Base-by-base conservation (phyloP, 192 early-diverging fungal species). In the Linnemannia schmuckeri region DNA sequence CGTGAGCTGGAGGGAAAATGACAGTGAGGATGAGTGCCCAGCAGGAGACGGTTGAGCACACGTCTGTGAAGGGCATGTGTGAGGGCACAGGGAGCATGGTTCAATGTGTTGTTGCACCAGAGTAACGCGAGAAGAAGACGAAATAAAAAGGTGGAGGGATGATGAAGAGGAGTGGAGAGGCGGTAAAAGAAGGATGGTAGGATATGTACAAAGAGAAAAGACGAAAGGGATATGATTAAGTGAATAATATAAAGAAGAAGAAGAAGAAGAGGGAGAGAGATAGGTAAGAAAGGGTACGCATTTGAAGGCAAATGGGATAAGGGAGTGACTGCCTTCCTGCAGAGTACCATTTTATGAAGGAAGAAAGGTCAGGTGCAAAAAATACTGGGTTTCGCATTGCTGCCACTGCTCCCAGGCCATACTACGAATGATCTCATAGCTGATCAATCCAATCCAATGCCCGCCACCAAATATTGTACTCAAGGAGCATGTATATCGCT, bases 1-100 rank as follows among this genome's bases (percentile, higher is more conserved):
- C 70, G 46, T 76, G 77, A 38, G 70, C 40, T 24, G 84, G 73
- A 2, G 84, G 84, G 47, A 86, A 63, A 72, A 86, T 80, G 72
- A 86, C 79, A 8, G 84, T 81, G 63, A 86, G 77, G 63, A 86
- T 41, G 55, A 86, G 74, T 30, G 84, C 84, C 84, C 84, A 86
- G 72, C 78, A 80, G 24, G 84, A 86, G 70, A 86, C 82, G 49
- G 77, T 86, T 38, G 84, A 86, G 44, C 79, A 86, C 54, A 86
- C 75, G 15, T 86, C 84, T 37, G 84, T 77, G 79, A 86, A 86
- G 79, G 78, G 84, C 63, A 85, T 52, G 57, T 85, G 70, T 15
- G 81, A 42, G 35, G 76, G 71, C 30, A 42, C 57, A 22, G 54
- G 66, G 41, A 85, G 63, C 82, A 84, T 84, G 37, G 37, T 71